Conservation (phyloP, 768 basidiomycete species). For the Auricularia cornea region DNA sequence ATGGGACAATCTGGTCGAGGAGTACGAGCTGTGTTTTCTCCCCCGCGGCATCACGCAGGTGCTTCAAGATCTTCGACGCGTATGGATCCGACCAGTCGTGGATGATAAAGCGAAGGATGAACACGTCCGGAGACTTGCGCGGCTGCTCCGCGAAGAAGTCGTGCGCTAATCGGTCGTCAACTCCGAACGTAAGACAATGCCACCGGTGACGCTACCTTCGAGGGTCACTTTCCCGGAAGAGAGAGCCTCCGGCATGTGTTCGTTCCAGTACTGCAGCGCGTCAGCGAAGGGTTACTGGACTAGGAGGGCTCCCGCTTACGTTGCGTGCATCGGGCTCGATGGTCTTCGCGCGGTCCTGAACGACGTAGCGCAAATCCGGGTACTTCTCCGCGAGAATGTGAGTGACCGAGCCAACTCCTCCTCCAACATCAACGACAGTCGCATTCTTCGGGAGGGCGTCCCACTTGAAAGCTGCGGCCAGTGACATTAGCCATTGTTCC, state of each 20-base stretch:
- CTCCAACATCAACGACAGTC: constrained; percentile 18
- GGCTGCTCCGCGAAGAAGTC: not conserved
- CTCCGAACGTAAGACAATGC: not conserved
- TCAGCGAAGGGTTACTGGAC: not conserved
- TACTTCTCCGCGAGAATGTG: constrained; percentile 7
- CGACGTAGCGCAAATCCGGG: constrained; percentile 10
- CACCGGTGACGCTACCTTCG: constrained; percentile 1
- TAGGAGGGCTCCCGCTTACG: not conserved
- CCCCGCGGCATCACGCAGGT: constrained; percentile 6
- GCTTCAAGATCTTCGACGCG: constrained; percentile 5
- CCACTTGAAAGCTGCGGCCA: not conserved
- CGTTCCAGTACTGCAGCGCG: constrained; percentile 3
- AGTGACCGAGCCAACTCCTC: constrained; percentile 13
- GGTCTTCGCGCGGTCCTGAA: constrained; percentile 15
- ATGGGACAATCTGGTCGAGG: constrained; percentile 5
- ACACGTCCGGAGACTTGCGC: constrained; percentile 6
- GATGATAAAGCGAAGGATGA: constrained; percentile 9
- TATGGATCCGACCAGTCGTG: constrained; percentile 13
- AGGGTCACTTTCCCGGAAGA: constrained; percentile 4
- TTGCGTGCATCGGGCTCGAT: constrained; percentile 7
- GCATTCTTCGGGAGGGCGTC: constrained; percentile 7
- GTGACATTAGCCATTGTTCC: not conserved
- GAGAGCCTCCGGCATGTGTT: constrained; percentile 4
- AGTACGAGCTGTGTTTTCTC: constrained; percentile 8
- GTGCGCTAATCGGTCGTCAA: constrained; percentile 8